phyloP scores from a whole-genome alignment of 495 filamentous ascomycete genomes.

The Halenospora varia region DNA sequence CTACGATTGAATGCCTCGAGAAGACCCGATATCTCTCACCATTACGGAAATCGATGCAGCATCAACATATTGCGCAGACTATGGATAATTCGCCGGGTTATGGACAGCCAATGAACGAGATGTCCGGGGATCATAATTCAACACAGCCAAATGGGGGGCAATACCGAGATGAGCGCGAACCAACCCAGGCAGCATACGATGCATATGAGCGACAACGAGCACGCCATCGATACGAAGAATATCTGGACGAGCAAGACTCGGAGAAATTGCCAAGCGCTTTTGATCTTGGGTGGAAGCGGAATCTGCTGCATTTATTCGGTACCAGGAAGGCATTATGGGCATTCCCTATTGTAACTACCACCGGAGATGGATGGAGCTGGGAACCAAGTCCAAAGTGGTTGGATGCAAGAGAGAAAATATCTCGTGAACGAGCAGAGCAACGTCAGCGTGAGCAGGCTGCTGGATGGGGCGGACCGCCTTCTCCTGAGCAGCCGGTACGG shows the following conservation, averaged over 20 bases:
- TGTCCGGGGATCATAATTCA: conserved; percentile 27
- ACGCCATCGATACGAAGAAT: conserved; percentile 74
- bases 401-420: conserved; percentile 58
- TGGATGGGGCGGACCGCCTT: conserved; percentile 44
- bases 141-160: neutral
- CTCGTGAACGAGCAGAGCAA: conserved; percentile 55
- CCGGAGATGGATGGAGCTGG: conserved; percentile 94
- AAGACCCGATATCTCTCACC: conserved; percentile 89
- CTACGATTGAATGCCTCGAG: conserved; percentile 93
- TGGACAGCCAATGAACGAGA: conserved; percentile 71
- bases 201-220: conserved; percentile 67
- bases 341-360: conserved; percentile 78
- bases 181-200: conserved; percentile 47
- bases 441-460: conserved; percentile 50
- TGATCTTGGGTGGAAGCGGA: conserved; percentile 75
- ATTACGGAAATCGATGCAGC: conserved; percentile 62
- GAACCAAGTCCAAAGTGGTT: conserved; percentile 73
- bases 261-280: conserved; percentile 89
- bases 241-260: conserved; percentile 82
- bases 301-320: conserved; percentile 83
- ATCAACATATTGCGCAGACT: conserved; percentile 43
- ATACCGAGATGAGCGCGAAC: neutral
- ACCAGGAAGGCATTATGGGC: conserved; percentile 63
- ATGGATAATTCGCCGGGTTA: conserved; percentile 53
- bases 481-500: conserved; percentile 2